Base-by-base conservation (phyloP, 163 green algal genomes). In the Botryococcus braunii region DNA sequence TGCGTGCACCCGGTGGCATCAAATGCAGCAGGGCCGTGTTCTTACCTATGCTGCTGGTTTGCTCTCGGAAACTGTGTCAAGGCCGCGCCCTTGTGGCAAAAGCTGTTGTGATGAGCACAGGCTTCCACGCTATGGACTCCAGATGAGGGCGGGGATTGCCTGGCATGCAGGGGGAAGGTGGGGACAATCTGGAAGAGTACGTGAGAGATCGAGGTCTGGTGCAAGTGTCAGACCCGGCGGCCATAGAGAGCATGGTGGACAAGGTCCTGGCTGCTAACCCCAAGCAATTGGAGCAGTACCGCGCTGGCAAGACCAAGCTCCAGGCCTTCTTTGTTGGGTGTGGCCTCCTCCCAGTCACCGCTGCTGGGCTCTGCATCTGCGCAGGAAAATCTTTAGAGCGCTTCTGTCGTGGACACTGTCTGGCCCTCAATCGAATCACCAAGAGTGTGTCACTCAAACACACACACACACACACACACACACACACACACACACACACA, bases 321-420 rank as follows among this genome's bases (percentile, higher is more conserved):
- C 79, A 93, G 71, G 93, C 89, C 36, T 98, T 95, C 80, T 98
- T 99, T 81, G 89, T 88, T 52, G 94, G 93, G 71, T 78, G 79
- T 74, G 60, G 23, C 3, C 0, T 39, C 6, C 25, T 2, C 41
- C 29, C 2, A 35, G 57, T 73, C 38, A 48, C 61, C 56, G 21
- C 38, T 34, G 36, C 34, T 34, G 46, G 34, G 34, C 38, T 23
- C 31, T 4, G 39, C 52, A 72, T 5, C 34, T 66, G 21, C 37
- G 34, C 32, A 67, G 11, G 38, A 9, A 21, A 48, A 56, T 35
- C n/a, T n/a, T 27, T 13, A 40, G 27, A 31, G 5, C 27, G 23
- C 25, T n/a, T n/a, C 5, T 65, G 35, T 56, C 13, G 13, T 55
- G 23, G 37, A 50, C 17, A 23, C 34, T 17, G 41, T 60, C 66